Evolutionary conservation across 1,284 basidiomycete species (phyloP), one percentile per base, ranked within the genome.

Genomic region (Boletus mariae): DNA sequence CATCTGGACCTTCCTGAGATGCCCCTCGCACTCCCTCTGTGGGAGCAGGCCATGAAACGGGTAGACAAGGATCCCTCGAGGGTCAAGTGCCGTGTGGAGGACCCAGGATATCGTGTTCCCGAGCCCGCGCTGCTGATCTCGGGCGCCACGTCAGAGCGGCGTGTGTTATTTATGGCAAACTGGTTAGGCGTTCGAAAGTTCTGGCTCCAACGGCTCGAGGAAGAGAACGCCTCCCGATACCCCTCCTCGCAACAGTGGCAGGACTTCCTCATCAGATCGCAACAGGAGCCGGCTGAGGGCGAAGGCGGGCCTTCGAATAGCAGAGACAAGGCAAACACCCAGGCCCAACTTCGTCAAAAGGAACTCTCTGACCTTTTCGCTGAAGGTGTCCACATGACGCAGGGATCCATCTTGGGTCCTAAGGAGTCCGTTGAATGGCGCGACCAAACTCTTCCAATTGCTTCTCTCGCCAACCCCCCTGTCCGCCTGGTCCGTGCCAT

Each of bases 101-200:
- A 58, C 17, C 26, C 0, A 7, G 47, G 53, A 1, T 58, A 58
- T 50, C n/a, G 45, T 6, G 44, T 58, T 20, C 57, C 52, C 1
- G 38, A 58, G 15, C 57, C 47, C 4, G 32, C 44, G 2, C 25
- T 58, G 6, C 34, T 58, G 8, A 28, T 58, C 6, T n/a, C 32
- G 3, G 26, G 31, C 10, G 26, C 40, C 7, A 3, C 28, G 5
- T n/a, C 46, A 5, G 28, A 55, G 28, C 6, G 15, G 20, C 9
- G 20, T 8, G 12, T 37, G 9, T 12, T 40, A 2, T 55, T 41
- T 31, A 35, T 55, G 17, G 44, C 29, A 13, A 58, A 58, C 49
- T 58, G 52, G 52, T 20, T 58, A 2, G 46, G 25, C 1, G 26
- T 43, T 1, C 42, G 8, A n/a, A 1, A 2, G n/a, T 43, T 25